These are phyloP conservation scores for Xylaria grammica DNA, from an alignment of 495 filamentous ascomycete genomes.

Conservation along the genomic window DNA sequence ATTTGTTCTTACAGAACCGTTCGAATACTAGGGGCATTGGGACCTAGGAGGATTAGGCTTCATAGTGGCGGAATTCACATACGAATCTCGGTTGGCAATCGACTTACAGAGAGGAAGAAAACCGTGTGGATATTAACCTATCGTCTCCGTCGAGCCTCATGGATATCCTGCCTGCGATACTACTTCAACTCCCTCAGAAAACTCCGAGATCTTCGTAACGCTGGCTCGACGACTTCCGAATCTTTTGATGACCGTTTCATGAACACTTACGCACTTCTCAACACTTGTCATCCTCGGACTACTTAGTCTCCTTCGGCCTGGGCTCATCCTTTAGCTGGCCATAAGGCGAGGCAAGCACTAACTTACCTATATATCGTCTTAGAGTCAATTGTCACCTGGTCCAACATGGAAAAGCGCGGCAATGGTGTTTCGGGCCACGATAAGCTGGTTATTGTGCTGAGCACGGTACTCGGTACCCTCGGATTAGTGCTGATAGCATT, in stretches of 20 bases:
- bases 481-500: conserved; percentile 42
- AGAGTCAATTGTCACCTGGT: background rate
- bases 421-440: conserved; percentile 28
- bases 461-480: conserved; percentile 46
- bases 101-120: background rate
- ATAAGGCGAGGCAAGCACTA: background rate
- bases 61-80: background rate
- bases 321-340: background rate
- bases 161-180: background rate
- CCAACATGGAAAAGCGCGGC: conserved; percentile 25
- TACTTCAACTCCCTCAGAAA: background rate
- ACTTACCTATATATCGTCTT: conserved; percentile 9
- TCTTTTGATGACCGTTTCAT: background rate
- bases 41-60: background rate
- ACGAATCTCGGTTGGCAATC: background rate
- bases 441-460: conserved; percentile 47
- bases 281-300: background rate
- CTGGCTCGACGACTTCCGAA: conserved; percentile 12
- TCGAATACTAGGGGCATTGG: background rate
- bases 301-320: background rate
- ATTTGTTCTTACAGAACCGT: background rate
- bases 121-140: background rate
- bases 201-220: conserved; percentile 11
- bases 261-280: background rate
- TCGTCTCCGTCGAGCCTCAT: background rate